Conservation (phyloP, 73 alveolate species). For the Paramecium sonneborni region DNA sequence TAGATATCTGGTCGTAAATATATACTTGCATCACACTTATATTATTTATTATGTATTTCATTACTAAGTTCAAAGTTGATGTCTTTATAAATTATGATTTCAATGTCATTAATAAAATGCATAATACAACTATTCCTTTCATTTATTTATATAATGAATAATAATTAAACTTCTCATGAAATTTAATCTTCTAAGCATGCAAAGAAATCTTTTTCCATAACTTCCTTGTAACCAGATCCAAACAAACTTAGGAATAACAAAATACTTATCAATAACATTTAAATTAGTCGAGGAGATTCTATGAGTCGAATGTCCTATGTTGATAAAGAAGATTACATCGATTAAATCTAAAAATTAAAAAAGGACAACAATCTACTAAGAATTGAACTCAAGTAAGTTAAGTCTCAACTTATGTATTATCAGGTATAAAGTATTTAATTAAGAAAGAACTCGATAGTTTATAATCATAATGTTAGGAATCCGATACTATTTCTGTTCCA, state of each 20-base stretch:
- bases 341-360: not conserved
- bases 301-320: not conserved
- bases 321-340: not conserved
- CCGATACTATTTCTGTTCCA: not conserved
- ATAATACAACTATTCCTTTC: not conserved
- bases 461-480: not conserved
- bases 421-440: not conserved
- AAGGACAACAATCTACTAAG: not conserved
- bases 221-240: not conserved
- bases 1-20: constrained; percentile 13
- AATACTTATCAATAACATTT: not conserved
- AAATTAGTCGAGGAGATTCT: not conserved
- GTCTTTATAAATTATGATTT: not conserved
- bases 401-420: not conserved
- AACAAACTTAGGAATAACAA: not conserved
- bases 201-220: not conserved
- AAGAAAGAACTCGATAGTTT: not conserved
- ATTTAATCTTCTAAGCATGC: not conserved
- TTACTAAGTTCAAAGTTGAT: not conserved
- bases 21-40: not conserved
- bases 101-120: not conserved
- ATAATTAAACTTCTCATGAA: not conserved
- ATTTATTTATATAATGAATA: not conserved
- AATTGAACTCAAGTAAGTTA: not conserved
- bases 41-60: not conserved